phyloP scores from a whole-genome alignment of 306 rosid genomes.

The Glycyrrhiza uralensis region DNA sequence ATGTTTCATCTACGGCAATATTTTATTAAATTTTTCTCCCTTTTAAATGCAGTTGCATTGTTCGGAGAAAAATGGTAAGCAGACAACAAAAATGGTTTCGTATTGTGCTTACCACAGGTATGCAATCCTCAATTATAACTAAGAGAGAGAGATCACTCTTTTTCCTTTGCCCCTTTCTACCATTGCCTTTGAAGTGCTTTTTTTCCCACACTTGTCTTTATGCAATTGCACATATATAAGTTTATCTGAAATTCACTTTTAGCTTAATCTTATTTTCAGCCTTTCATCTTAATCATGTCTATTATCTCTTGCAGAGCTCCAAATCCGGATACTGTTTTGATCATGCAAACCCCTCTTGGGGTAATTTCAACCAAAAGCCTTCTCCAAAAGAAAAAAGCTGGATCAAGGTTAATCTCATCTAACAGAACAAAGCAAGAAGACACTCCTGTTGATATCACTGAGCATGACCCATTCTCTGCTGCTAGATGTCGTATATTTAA shows the following conservation, averaged over 20 bases:
- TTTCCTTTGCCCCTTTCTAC: background rate
- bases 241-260: background rate
- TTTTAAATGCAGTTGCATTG: conserved; percentile 78
- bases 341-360: conserved; percentile 89
- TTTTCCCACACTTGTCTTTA: background rate
- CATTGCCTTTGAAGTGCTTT: conserved; percentile 3
- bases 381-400: conserved; percentile 76
- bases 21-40: conserved; percentile 20
- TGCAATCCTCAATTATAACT: conserved; percentile 28
- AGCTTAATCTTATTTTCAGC: conserved; percentile 4
- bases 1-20: conserved; percentile 4
- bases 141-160: background rate
- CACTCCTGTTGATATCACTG: conserved; percentile 52
- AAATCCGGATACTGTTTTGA: conserved; percentile 92
- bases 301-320: conserved; percentile 74
- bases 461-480: conserved; percentile 77
- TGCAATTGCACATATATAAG: background rate
- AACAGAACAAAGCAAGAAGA: conserved; percentile 57
- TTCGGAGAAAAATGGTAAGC: conserved; percentile 89
- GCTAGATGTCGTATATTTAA: conserved; percentile 80
- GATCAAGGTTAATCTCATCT: conserved; percentile 88
- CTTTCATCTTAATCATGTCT: conserved; percentile 35
- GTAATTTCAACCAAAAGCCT: conserved; percentile 91
- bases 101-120: conserved; percentile 99
- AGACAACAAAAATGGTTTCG: conserved; percentile 89